phyloP scores from a whole-genome alignment of 1,139 yeast genomes.

The Magnusiomyces tetraspermus region DNA sequence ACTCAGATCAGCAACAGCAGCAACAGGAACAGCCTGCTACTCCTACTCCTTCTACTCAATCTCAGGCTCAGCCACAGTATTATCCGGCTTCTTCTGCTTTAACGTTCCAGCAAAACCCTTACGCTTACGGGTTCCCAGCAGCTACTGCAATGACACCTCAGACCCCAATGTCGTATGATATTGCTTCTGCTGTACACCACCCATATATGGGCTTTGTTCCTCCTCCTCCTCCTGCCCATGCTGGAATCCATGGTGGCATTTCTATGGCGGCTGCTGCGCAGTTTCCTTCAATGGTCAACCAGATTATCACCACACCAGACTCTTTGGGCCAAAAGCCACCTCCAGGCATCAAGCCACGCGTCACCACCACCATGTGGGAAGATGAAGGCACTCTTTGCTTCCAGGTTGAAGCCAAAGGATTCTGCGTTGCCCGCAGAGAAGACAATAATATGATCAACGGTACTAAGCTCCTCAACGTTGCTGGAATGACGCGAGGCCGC shows the following conservation, averaged over 20 bases:
- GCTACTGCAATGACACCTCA: slow-evolving; percentile 1
- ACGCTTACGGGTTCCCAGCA: background rate
- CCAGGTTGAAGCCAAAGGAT: slow-evolving; percentile 45
- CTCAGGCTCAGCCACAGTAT: slow-evolving; percentile 3
- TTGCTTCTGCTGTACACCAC: background rate
- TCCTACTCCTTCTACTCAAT: slow-evolving; percentile 1
- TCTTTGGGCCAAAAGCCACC: slow-evolving; percentile 17
- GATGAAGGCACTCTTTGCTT: slow-evolving; percentile 91
- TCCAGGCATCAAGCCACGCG: slow-evolving; percentile 67
- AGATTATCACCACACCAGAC: slow-evolving; percentile 3
- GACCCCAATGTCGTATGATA: background rate
- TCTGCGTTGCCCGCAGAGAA: slow-evolving; percentile 43
- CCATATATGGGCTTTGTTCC: slow-evolving; percentile 3
- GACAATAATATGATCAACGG: slow-evolving; percentile 48
- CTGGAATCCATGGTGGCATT: background rate
- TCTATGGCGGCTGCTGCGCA: slow-evolving; percentile 21
- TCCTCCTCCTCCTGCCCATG: background rate
- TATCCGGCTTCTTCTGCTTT: background rate
- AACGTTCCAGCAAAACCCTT: slow-evolving; percentile 2
- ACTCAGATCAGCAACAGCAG: slow-evolving; percentile 5
- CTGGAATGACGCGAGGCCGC: slow-evolving; percentile 93
- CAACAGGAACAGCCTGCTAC: slow-evolving; percentile 7
- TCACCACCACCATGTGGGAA: slow-evolving; percentile 95
- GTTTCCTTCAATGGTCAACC: slow-evolving; percentile 29
- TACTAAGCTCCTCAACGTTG: slow-evolving; percentile 62